A percentile compares a stretch with the other conserved stretches of the same genome.
phyloP scores from a whole-genome alignment of 2,329 filamentous ascomycete species.

The Sordariomycetes sp. region DNA sequence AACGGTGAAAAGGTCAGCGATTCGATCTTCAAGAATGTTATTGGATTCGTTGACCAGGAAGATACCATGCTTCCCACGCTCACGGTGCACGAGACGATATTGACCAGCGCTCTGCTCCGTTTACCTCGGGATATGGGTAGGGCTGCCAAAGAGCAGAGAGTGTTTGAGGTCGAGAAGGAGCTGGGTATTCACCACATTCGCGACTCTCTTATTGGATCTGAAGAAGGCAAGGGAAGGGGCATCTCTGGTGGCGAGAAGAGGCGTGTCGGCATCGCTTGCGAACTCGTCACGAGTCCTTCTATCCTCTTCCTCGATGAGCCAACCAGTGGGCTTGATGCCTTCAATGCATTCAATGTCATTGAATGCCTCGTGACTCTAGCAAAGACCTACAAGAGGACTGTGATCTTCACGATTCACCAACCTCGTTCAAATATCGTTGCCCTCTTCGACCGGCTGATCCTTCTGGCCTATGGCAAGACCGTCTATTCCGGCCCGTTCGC shows the following conservation, averaged over 20 bases:
- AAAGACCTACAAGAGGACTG: constrained; percentile 92
- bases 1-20: constrained; percentile 88
- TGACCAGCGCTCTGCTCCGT: constrained; percentile 85
- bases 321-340: constrained; percentile 91
- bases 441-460: constrained; percentile 86
- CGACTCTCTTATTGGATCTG: constrained; percentile 90
- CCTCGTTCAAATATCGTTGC: constrained; percentile 97
- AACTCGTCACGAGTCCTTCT: constrained; percentile 92
- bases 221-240: constrained; percentile 86
- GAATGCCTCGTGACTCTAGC: constrained; percentile 92
- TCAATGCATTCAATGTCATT: constrained; percentile 96
- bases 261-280: constrained; percentile 92
- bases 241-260: constrained; percentile 97
- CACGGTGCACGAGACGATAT: constrained; percentile 95
- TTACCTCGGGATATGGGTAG: constrained; percentile 88
- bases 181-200: constrained; percentile 91
- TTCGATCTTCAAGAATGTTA: constrained; percentile 78
- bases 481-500: constrained; percentile 91
- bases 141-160: constrained; percentile 80
- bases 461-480: constrained; percentile 78
- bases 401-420: constrained; percentile 97
- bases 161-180: constrained; percentile 89
- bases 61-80: constrained; percentile 93
- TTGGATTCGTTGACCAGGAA: constrained; percentile 97
- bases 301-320: constrained; percentile 97